Conservation (phyloP, 148 eudicot species). For the Polygonum maritimum region DNA sequence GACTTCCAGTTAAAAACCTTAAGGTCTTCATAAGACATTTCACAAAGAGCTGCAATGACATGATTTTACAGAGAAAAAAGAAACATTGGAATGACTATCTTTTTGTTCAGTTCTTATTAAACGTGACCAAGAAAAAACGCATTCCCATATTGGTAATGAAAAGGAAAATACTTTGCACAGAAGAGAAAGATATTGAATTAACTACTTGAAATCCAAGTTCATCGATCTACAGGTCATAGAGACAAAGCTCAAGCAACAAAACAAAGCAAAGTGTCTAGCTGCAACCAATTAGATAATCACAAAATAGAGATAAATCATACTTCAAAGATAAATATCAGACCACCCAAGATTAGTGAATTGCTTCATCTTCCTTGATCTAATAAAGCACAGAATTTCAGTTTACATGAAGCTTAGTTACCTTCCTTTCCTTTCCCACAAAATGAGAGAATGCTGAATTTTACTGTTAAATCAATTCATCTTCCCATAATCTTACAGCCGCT, state of each 20-base stretch:
- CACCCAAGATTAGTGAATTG: background rate
- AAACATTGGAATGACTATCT: background rate
- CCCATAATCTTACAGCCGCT: too few species aligned
- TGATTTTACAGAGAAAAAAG: background rate
- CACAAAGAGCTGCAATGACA: conserved; percentile 61
- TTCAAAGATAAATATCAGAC: background rate
- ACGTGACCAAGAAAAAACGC: background rate
- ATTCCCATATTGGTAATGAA: background rate
- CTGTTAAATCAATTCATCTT: background rate
- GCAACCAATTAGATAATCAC: conserved; percentile 1
- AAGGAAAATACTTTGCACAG: background rate
- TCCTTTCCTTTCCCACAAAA: background rate
- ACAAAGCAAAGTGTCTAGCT: background rate
- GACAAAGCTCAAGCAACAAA: background rate
- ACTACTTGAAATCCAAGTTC: background rate
- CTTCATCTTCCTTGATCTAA: background rate
- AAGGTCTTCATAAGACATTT: too few species aligned
- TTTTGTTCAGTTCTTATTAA: background rate
- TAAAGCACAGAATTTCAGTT: background rate
- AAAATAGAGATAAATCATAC: background rate
- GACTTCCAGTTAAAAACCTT: too few species aligned
- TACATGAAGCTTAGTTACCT: background rate
- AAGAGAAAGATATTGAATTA: background rate
- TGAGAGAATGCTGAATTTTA: background rate
- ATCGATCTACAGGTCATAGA: background rate